Evolutionary conservation across 179 eudicot species (phyloP).

Genomic region (Beta lomatogona): DNA sequence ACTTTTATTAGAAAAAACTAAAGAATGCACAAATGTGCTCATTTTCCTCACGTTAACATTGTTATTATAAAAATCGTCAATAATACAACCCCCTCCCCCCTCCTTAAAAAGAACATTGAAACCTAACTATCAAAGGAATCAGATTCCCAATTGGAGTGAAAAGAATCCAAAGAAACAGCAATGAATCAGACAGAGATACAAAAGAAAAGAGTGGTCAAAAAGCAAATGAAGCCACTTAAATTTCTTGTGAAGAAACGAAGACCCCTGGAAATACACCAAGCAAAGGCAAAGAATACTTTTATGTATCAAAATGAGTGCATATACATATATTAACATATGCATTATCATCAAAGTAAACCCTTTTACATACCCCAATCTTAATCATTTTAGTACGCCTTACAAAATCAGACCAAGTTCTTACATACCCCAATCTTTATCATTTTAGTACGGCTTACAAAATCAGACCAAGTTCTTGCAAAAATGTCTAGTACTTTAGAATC

Average conservation of each 20-base stretch:
- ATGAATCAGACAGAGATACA: neutral
- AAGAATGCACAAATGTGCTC: no score
- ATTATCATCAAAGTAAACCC: neutral
- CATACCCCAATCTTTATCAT: neutral
- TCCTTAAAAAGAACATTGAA: no score
- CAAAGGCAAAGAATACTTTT: conserved; percentile 28
- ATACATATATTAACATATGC: neutral
- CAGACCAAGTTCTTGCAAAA: neutral
- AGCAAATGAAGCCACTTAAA: conserved; percentile 17
- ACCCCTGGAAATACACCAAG: conserved; percentile 23
- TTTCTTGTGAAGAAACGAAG: conserved; percentile 26
- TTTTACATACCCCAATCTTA: neutral
- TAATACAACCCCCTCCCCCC: neutral
- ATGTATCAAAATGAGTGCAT: neutral
- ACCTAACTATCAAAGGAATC: conserved; percentile 1
- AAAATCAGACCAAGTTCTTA: neutral
- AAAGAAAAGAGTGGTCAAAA: conserved; percentile 23
- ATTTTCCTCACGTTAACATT: no score
- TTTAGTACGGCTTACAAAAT: neutral
- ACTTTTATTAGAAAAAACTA: no score
- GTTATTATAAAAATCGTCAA: no score
- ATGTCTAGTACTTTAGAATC: conserved; percentile 30
- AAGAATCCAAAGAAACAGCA: neutral
- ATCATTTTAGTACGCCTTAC: neutral
- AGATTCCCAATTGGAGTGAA: conserved; percentile 18